Percentiles rank a stretch among this genome's conserved stretches.
phyloP scores from a whole-genome alignment of 2,329 filamentous ascomycete species.

The Fusarium musae region DNA sequence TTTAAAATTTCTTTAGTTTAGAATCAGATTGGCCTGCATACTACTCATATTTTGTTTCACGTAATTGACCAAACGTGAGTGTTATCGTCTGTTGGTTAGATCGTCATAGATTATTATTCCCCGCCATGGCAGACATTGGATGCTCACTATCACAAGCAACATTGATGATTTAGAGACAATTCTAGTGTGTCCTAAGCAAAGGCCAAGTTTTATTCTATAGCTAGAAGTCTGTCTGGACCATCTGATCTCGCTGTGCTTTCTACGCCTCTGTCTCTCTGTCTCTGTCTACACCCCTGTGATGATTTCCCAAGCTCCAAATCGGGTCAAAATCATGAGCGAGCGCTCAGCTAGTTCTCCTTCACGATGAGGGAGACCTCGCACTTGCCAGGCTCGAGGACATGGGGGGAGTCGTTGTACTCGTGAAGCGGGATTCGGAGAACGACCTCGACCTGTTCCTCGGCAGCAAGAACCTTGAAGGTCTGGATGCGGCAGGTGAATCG shows the following conservation, averaged over 20 bases:
- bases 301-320: neutral
- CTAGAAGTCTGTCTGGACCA: neutral
- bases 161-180: neutral
- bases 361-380: conserved; percentile 23
- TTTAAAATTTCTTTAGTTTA: neutral
- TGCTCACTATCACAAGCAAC: neutral
- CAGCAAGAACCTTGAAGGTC: conserved; percentile 2
- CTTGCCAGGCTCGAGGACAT: conserved; percentile 18
- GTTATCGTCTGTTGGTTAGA: neutral
- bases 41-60: neutral
- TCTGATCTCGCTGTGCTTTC: neutral
- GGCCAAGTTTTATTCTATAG: neutral
- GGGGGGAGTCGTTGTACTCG: conserved; percentile 31
- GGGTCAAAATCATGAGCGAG: neutral
- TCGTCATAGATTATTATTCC: conserved; percentile 18
- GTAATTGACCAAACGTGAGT: neutral
- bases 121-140: neutral
- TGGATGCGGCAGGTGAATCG: conserved; percentile 22
- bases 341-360: conserved; percentile 22
- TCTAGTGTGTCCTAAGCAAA: neutral
- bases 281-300: neutral
- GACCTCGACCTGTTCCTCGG: conserved; percentile 16
- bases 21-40: neutral
- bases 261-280: neutral
- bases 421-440: conserved; percentile 17